Evolutionary conservation across 2,329 filamentous ascomycete genomes (phyloP).

Genomic region (Cladosporium sp.): DNA sequence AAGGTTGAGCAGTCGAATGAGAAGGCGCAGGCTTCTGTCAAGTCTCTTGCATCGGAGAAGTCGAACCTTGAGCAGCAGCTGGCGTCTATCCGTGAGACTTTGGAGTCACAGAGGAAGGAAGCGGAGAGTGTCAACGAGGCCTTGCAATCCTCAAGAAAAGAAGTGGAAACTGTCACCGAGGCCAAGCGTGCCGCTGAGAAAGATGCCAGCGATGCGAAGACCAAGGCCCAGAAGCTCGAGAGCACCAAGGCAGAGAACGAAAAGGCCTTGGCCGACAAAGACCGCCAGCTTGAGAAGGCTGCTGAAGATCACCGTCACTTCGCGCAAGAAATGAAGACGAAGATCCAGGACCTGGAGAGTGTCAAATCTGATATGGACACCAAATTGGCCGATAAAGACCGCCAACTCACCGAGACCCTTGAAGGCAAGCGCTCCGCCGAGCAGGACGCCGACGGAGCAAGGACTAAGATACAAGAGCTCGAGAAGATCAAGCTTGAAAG

Average conservation of each 20-base stretch:
- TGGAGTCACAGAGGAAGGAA: constrained; percentile 10
- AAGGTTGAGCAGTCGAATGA: constrained; percentile 1
- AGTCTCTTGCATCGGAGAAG: constrained; percentile 1
- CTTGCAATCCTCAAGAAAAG: constrained; percentile 11
- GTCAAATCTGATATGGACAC: constrained; percentile 6
- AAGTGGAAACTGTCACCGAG: constrained; percentile 13
- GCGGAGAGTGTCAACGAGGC: constrained; percentile 9
- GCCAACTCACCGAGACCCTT: not conserved
- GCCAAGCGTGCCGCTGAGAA: constrained; percentile 5
- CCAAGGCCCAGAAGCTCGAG: constrained; percentile 8
- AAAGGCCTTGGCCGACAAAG: not conserved
- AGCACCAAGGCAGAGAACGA: constrained; percentile 5
- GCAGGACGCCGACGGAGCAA: not conserved
- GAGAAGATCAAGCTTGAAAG: constrained; percentile 14
- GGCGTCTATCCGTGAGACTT: constrained; percentile 11
- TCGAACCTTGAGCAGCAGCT: constrained; percentile 4
- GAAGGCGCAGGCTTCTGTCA: not conserved
- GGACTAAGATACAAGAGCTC: not conserved
- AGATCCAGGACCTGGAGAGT: constrained; percentile 1
- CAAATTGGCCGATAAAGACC: not conserved
- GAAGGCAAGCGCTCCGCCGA: not conserved
- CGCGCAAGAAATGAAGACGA: not conserved
- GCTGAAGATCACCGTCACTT: not conserved
- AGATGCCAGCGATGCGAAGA: constrained; percentile 1
- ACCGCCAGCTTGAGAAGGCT: not conserved